These are phyloP conservation scores for Rosa persica DNA, from an alignment of 306 rosid species.

Conservation along the genomic window DNA sequence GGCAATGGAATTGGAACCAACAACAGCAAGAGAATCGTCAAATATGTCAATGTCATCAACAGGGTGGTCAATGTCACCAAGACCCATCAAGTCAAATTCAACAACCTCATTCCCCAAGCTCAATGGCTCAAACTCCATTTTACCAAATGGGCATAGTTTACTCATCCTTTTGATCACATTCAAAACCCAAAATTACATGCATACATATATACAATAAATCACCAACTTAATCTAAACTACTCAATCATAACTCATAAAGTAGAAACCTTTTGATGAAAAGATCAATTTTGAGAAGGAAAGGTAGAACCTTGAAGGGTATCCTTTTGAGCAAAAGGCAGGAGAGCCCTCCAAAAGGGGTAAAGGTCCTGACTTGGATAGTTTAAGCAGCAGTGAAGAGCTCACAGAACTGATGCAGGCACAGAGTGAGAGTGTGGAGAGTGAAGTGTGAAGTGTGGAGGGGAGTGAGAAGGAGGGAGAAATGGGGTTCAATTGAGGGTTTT, in stretches of 20 bases:
- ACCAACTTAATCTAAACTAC: neutral
- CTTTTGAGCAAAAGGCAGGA: slow-evolving; percentile 2
- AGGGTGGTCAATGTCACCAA: slow-evolving; percentile 43
- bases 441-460: neutral
- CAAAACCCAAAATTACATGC: neutral
- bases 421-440: neutral
- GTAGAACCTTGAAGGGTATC: slow-evolving; percentile 9
- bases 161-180: neutral
- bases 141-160: neutral
- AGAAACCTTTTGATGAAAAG: neutral
- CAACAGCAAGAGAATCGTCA: slow-evolving; percentile 13
- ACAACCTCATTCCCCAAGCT: slow-evolving; percentile 35
- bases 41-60: slow-evolving; percentile 35
- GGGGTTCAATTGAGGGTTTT: slow-evolving; percentile 21
- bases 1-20: neutral
- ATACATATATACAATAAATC: neutral
- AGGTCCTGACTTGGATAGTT: neutral
- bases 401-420: neutral
- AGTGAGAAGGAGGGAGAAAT: slow-evolving; percentile 10
- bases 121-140: slow-evolving; percentile 52
- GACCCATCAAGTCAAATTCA: slow-evolving; percentile 51
- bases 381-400: neutral
- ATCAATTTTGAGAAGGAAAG: neutral
- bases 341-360: neutral
- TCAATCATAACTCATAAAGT: neutral